These are phyloP conservation scores for Paramecium biaurelia DNA, from an alignment of 73 alveolate species.

Conservation along the genomic window DNA sequence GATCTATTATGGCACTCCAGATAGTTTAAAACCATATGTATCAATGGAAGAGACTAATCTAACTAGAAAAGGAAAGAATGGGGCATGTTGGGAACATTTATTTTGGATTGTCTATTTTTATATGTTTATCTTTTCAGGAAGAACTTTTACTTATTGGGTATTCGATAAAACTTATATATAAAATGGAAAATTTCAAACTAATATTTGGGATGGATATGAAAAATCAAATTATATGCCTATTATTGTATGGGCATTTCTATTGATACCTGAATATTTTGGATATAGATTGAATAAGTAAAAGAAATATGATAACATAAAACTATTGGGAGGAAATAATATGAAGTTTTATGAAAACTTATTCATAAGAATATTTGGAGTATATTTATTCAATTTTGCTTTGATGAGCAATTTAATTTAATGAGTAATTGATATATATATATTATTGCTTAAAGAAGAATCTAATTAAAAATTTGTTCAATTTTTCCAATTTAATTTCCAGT, in stretches of 20 bases:
- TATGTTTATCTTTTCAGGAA: neutral
- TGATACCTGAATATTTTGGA: constrained; percentile 8
- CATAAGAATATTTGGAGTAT: neutral
- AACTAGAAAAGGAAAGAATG: constrained; percentile 8
- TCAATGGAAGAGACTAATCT: constrained; percentile 31
- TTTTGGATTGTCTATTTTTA: constrained; percentile 5
- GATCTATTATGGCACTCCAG: neutral
- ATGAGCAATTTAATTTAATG: constrained; percentile 10
- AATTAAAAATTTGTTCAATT: no score
- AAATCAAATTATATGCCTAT: neutral
- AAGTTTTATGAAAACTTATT: constrained; percentile 8
- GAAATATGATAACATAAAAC: neutral
- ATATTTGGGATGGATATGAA: neutral
- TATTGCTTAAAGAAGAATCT: no score
- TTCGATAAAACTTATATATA: neutral
- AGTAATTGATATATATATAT: neutral
- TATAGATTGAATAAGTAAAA: neutral
- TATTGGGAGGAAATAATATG: neutral
- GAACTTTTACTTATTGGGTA: neutral
- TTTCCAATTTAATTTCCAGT: no score
- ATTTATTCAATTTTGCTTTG: constrained; percentile 16
- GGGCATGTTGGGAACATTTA: constrained; percentile 28
- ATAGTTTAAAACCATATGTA: neutral
- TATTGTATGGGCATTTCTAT: neutral
- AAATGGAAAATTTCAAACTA: neutral